phyloP scores from a whole-genome alignment of 495 filamentous ascomycete species.

The Aspergillus olivimuriae region DNA sequence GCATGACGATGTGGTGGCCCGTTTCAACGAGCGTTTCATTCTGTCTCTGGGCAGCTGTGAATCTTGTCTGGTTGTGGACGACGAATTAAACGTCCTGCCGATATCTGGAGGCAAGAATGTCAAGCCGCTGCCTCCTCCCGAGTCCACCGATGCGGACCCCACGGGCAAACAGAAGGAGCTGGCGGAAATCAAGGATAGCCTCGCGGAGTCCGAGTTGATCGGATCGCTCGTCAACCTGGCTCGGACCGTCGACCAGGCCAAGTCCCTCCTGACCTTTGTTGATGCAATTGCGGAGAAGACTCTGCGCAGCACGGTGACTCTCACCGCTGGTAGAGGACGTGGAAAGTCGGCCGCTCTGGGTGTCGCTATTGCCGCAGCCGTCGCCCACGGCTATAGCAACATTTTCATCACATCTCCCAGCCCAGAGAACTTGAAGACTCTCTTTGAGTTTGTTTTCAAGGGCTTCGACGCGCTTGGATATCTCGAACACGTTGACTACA shows the following conservation, averaged over 20 bases:
- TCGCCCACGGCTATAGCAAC: slow-evolving; percentile 96
- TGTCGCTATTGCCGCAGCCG: slow-evolving; percentile 86
- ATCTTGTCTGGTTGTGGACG: slow-evolving; percentile 91
- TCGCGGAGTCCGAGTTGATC: slow-evolving; percentile 79
- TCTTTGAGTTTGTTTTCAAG: slow-evolving; percentile 98
- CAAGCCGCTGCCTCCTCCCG: slow-evolving; percentile 68
- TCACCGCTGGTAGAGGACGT: slow-evolving; percentile 90
- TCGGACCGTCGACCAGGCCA: slow-evolving; percentile 90
- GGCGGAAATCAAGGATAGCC: slow-evolving; percentile 76
- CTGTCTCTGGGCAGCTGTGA: slow-evolving; percentile 91
- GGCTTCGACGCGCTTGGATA: slow-evolving; percentile 93
- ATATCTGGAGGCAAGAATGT: slow-evolving; percentile 94
- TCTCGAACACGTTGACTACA: slow-evolving; percentile 92
- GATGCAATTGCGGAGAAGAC: slow-evolving; percentile 97
- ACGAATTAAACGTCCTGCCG: slow-evolving; percentile 94
- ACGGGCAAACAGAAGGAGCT: slow-evolving; percentile 68
- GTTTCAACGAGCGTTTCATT: slow-evolving; percentile 98
- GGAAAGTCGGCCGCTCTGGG: slow-evolving; percentile 96
- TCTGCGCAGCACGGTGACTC: slow-evolving; percentile 81
- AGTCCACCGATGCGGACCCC: slow-evolving; percentile 58
- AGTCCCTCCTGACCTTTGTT: slow-evolving; percentile 88
- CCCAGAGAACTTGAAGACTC: slow-evolving; percentile 95
- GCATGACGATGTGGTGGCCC: slow-evolving; percentile 87
- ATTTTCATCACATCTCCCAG: slow-evolving; percentile 99
- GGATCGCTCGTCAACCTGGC: slow-evolving; percentile 78